A percentile compares a stretch with the other conserved stretches of the same genome.
Evolutionary conservation across 257 asterid genomes (phyloP).

Genomic region (Paulownia fortunei): DNA sequence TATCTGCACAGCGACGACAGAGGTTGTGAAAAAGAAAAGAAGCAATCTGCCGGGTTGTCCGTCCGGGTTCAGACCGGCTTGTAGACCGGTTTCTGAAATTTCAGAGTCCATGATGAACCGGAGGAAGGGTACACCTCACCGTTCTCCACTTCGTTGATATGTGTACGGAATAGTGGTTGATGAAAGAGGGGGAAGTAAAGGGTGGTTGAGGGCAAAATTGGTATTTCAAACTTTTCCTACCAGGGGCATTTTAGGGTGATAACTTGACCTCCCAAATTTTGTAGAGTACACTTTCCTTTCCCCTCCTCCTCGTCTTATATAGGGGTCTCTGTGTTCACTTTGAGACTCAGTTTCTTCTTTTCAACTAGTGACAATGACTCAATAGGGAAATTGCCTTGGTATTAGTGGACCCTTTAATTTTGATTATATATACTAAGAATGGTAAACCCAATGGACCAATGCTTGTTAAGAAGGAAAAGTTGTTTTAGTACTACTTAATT

Average conservation of each 20-base stretch:
- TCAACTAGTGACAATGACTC: conserved; percentile 14
- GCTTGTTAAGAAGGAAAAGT: background rate
- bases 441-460: background rate
- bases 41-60: conserved; percentile 36
- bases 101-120: conserved; percentile 60
- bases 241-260: conserved; percentile 33
- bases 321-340: conserved; percentile 22
- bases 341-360: conserved; percentile 13
- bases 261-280: conserved; percentile 41
- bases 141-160: conserved; percentile 71
- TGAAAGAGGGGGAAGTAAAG: conserved; percentile 20
- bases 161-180: conserved; percentile 32
- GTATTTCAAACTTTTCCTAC: conserved; percentile 20
- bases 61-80: conserved; percentile 44
- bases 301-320: background rate
- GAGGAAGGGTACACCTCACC: conserved; percentile 84
- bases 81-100: conserved; percentile 44
- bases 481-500: background rate
- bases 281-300: conserved; percentile 31
- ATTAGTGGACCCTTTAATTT: conserved; percentile 14
- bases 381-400: background rate
- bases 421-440: conserved; percentile 15
- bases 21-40: conserved; percentile 58
- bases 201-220: conserved; percentile 43
- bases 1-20: conserved; percentile 63